Percentiles rank a stretch among this genome's conserved stretches.
phyloP scores from a whole-genome alignment of 2,329 filamentous ascomycete genomes.

The Triangularia verruculosa region DNA sequence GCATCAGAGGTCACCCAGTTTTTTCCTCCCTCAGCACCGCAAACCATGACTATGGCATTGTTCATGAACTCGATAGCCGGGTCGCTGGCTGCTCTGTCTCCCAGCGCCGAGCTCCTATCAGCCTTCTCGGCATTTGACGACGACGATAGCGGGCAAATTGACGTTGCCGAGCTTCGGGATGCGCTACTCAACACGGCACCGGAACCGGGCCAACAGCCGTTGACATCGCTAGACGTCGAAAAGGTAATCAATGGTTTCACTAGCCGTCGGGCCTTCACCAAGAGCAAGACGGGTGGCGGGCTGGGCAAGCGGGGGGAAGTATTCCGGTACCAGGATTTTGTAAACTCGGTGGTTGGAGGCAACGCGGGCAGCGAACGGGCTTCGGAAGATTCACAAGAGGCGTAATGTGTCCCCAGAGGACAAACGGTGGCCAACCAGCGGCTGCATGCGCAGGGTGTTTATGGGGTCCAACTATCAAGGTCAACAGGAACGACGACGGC shows the following conservation, averaged over 20 bases:
- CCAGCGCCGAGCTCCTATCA: slow-evolving; percentile 75
- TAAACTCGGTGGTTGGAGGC: slow-evolving; percentile 63
- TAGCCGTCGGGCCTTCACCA: slow-evolving; percentile 77
- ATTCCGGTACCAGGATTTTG: slow-evolving; percentile 92
- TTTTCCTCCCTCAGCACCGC: slow-evolving; percentile 70
- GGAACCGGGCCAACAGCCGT: slow-evolving; percentile 62
- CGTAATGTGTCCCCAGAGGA: slow-evolving; percentile 6
- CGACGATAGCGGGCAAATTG: slow-evolving; percentile 90
- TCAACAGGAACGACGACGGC: background rate
- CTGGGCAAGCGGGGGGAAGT: slow-evolving; percentile 74
- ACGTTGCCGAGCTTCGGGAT: slow-evolving; percentile 76
- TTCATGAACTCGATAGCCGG: slow-evolving; percentile 82
- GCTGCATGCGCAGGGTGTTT: background rate
- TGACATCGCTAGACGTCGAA: slow-evolving; percentile 76
- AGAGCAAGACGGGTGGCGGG: slow-evolving; percentile 45
- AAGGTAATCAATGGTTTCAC: slow-evolving; percentile 85
- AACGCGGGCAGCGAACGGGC: slow-evolving; percentile 37
- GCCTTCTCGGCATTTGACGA: slow-evolving; percentile 96
- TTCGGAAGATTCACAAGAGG: slow-evolving; percentile 29
- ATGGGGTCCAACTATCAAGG: background rate
- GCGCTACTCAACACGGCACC: slow-evolving; percentile 79
- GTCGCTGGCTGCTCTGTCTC: slow-evolving; percentile 70
- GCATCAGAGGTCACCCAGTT: slow-evolving; percentile 71
- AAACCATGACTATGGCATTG: slow-evolving; percentile 76
- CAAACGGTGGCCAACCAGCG: background rate